Conservation (phyloP, 2,329 filamentous ascomycete genomes). For the Rhynchosporium secalis region DNA sequence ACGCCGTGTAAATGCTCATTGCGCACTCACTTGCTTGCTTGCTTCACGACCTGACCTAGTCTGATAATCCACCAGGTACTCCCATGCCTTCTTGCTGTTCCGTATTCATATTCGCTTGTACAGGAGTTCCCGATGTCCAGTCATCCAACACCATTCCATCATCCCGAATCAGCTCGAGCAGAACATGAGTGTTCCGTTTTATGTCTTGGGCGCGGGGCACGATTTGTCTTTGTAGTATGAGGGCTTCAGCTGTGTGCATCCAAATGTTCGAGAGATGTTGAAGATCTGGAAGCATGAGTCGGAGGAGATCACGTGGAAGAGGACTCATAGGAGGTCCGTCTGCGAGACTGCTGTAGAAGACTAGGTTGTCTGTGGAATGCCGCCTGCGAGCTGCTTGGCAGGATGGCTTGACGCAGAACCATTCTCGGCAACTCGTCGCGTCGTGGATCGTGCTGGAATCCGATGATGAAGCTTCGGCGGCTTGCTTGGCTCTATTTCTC, state of each 20-base stretch:
- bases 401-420: slow-evolving; percentile 40
- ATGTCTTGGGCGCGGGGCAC: slow-evolving; percentile 60
- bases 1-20: slow-evolving; percentile 31
- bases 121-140: slow-evolving; percentile 44
- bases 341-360: slow-evolving; percentile 60
- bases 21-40: not conserved
- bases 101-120: slow-evolving; percentile 24
- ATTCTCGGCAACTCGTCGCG: slow-evolving; percentile 36
- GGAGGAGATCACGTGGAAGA: slow-evolving; percentile 52
- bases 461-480: slow-evolving; percentile 17
- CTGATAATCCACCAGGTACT: slow-evolving; percentile 28
- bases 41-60: slow-evolving; percentile 22
- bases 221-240: slow-evolving; percentile 60
- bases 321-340: slow-evolving; percentile 63
- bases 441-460: slow-evolving; percentile 35
- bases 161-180: slow-evolving; percentile 64
- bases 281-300: slow-evolving; percentile 54
- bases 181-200: slow-evolving; percentile 61
- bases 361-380: slow-evolving; percentile 42
- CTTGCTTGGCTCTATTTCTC: slow-evolving; percentile 54
- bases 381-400: slow-evolving; percentile 33
- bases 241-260: slow-evolving; percentile 61
- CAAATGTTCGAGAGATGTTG: slow-evolving; percentile 61
- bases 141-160: slow-evolving; percentile 61
- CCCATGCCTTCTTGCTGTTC: slow-evolving; percentile 29